phyloP scores from a whole-genome alignment of 768 basidiomycete species.

The Asterophora parasitica region DNA sequence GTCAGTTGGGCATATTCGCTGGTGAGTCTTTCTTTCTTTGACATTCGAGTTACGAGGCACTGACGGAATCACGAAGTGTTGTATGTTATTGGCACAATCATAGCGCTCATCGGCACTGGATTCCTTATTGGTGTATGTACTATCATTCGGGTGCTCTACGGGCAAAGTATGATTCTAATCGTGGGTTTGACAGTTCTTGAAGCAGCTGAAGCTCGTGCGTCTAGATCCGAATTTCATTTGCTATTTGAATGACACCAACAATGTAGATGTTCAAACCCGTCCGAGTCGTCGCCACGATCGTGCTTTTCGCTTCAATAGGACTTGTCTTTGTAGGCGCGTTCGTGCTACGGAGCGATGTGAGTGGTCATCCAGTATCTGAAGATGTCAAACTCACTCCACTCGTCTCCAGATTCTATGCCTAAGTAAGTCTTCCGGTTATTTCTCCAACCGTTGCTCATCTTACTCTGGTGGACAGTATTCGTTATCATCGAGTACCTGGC shows the following conservation, averaged over 20 bases:
- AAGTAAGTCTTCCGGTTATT: slow-evolving; percentile 36
- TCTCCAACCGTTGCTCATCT: slow-evolving; percentile 9
- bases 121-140: slow-evolving; percentile 82
- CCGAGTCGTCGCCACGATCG: slow-evolving; percentile 73
- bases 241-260: background rate
- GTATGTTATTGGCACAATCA: slow-evolving; percentile 75
- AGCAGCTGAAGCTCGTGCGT: slow-evolving; percentile 73
- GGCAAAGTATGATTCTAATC: slow-evolving; percentile 5
- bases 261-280: slow-evolving; percentile 92
- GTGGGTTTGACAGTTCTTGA: slow-evolving; percentile 51
- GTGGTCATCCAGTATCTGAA: slow-evolving; percentile 19
- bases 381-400: background rate
- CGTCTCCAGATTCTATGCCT: slow-evolving; percentile 58
- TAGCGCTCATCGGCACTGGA: slow-evolving; percentile 83
- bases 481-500: slow-evolving; percentile 90
- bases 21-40: slow-evolving; percentile 41
- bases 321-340: slow-evolving; percentile 87
- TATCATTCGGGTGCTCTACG: background rate
- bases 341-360: slow-evolving; percentile 60
- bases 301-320: slow-evolving; percentile 74
- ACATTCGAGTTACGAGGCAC: background rate
- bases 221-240: background rate
- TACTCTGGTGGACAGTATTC: slow-evolving; percentile 51
- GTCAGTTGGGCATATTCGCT: slow-evolving; percentile 64
- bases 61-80: slow-evolving; percentile 48